These are phyloP conservation scores for Pythium phragmiticola DNA, from an alignment of 352 stramenopile species.

Conservation along the genomic window DNA sequence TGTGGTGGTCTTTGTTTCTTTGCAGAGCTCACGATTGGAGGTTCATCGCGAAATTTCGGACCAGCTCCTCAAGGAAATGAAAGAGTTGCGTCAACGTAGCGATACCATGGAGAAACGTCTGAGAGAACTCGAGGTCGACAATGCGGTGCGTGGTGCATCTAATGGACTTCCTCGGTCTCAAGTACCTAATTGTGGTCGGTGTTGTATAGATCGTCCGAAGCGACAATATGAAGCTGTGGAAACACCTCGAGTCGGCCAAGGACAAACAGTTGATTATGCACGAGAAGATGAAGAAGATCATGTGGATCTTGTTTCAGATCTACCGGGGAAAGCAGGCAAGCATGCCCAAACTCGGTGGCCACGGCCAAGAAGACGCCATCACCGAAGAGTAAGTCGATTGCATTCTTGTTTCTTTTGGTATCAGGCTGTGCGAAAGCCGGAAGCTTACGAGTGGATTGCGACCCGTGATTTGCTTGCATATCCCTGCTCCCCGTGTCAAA, in stretches of 20 bases:
- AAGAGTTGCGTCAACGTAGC: constrained; percentile 75
- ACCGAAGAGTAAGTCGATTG: constrained; percentile 77
- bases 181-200: not conserved
- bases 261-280: constrained; percentile 90
- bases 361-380: constrained; percentile 50
- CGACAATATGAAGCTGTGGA: constrained; percentile 89
- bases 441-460: constrained; percentile 28
- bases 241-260: constrained; percentile 79
- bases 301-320: constrained; percentile 90
- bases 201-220: constrained; percentile 70
- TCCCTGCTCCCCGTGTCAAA: constrained; percentile 17
- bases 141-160: constrained; percentile 42
- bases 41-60: constrained; percentile 77
- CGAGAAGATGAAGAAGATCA: constrained; percentile 91
- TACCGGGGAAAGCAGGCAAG: constrained; percentile 76
- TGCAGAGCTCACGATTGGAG: constrained; percentile 65
- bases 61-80: constrained; percentile 81
- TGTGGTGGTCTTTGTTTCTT: not conserved
- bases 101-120: constrained; percentile 88
- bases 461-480: constrained; percentile 17
- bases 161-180: no score
- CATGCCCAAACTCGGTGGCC: constrained; percentile 71
- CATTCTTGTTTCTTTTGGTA: constrained; percentile 14
- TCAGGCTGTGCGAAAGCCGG: constrained; percentile 21
- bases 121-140: constrained; percentile 83